These are phyloP conservation scores for Xylaria sp. DNA, from an alignment of 2,329 filamentous ascomycete genomes.

Conservation along the genomic window DNA sequence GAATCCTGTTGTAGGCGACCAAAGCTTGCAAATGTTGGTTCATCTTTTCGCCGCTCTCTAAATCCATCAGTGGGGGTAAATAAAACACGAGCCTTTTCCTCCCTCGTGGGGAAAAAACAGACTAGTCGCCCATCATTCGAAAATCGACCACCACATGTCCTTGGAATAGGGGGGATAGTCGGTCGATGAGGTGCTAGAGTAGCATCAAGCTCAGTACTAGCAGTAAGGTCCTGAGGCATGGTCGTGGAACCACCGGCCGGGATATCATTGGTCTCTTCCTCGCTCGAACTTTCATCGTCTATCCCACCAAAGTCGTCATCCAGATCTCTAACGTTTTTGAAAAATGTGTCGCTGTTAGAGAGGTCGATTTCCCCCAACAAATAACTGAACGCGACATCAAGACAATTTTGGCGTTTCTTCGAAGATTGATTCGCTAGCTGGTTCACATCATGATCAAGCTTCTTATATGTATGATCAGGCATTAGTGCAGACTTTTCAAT, in stretches of 20 bases:
- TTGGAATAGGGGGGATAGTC: slow-evolving; percentile 66
- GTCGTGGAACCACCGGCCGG: slow-evolving; percentile 64
- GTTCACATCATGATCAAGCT: slow-evolving; percentile 65
- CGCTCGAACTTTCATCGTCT: slow-evolving; percentile 83
- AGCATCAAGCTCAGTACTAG: slow-evolving; percentile 64
- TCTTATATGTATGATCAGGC: slow-evolving; percentile 64
- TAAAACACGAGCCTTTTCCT: slow-evolving; percentile 66
- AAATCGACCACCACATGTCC: slow-evolving; percentile 70
- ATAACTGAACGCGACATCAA: slow-evolving; percentile 71
- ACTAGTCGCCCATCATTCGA: slow-evolving; percentile 71
- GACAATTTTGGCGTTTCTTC: slow-evolving; percentile 68
- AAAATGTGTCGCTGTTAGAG: slow-evolving; percentile 68
- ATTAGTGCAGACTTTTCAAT: slow-evolving; percentile 73
- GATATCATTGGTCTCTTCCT: slow-evolving; percentile 75
- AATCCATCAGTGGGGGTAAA: slow-evolving; percentile 59
- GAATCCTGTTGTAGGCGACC: slow-evolving; percentile 65
- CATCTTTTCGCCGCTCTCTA: slow-evolving; percentile 62
- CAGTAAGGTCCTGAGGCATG: slow-evolving; percentile 71
- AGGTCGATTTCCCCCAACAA: slow-evolving; percentile 72
- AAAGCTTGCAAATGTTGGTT: slow-evolving; percentile 68
- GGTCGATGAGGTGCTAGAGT: slow-evolving; percentile 64
- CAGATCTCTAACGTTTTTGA: slow-evolving; percentile 72
- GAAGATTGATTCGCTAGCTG: slow-evolving; percentile 67
- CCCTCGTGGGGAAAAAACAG: slow-evolving; percentile 76
- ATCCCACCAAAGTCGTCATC: slow-evolving; percentile 67